Base-by-base conservation (phyloP, 768 basidiomycete genomes). In the Russula sp. region DNA sequence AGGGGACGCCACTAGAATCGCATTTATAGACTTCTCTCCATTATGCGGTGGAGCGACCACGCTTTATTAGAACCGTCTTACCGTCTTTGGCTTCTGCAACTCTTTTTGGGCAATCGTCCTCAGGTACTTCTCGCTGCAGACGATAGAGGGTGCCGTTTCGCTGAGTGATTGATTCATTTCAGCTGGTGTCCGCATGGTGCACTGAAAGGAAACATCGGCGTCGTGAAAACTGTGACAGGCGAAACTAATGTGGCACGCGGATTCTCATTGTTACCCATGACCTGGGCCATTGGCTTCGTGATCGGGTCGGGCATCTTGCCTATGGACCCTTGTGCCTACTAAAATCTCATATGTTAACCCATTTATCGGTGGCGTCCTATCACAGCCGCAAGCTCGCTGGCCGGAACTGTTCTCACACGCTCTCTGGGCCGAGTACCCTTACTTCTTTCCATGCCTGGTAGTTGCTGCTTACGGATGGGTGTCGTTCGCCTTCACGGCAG, bases 211-310 rank as follows among this genome's bases (percentile, higher is more conserved):
- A 56, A 61, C 29, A 13, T 46, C 20, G 61, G 61, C 3, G 49
- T 57, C 7, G 47, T 62, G 25, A 62, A 52, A 32, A 62, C 56
- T 34, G 47, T 83, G 67, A 86, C 86, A 0, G 85, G 87, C 67
- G 72, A 78, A 1, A 80, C 81, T 1, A 87, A 87, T 67, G 75
- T 79, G 48, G 77, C 79, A 8, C 71, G 74, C 39, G 79, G 70
- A 0, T 73, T 76, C 22, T 67, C 74, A 5, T 58, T 73, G n/a
- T 56, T 79, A 39, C 73, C 76, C 3, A 64, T 77, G 0, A 65
- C 71, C 7, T 53, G 65, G 42, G 56, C 63, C 16, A 22, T 61
- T 10, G 65, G 65, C 5, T 36, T 35, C 18, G 56, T 52, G 20
- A 56, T 66, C 45, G 61, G 61, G 61, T 62, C 18, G 18, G 63